Conservation (phyloP, 768 basidiomycete genomes). For the Hypsizygus marmoreus region DNA sequence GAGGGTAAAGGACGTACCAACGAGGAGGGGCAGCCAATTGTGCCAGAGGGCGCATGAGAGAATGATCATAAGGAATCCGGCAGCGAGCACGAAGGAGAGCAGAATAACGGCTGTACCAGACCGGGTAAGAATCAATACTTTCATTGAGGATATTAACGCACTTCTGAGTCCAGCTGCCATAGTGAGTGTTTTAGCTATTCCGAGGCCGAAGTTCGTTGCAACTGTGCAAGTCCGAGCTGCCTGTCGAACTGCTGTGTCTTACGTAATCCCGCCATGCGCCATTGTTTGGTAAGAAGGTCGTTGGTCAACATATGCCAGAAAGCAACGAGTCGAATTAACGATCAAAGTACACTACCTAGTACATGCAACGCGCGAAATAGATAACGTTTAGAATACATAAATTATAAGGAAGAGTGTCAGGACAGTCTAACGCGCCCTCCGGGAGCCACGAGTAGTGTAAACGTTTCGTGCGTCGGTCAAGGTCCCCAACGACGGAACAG, state of each 20-base stretch:
- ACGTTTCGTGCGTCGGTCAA: conserved; percentile 47
- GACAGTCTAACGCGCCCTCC: conserved; percentile 28
- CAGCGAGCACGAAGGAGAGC: conserved; percentile 94
- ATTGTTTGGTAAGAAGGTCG: too few relatives aligned
- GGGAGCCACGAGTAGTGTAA: conserved; percentile 34
- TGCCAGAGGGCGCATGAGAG: conserved; percentile 94
- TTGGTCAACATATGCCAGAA: too few relatives aligned
- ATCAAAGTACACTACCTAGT: too few relatives aligned
- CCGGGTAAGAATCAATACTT: background rate
- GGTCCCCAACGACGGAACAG: conserved; percentile 28
- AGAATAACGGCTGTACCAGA: conserved; percentile 80
- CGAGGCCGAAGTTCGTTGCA: background rate
- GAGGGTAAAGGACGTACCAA: conserved; percentile 66
- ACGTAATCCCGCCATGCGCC: conserved; percentile 9
- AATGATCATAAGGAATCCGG: conserved; percentile 98
- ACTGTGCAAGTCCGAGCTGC: background rate
- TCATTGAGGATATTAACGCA: conserved; percentile 34
- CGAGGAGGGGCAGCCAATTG: conserved; percentile 96
- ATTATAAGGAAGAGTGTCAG: background rate
- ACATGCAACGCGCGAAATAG: conserved; percentile 5
- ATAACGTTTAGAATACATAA: conserved; percentile 4
- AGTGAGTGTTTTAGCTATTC: too few relatives aligned
- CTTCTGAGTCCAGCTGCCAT: conserved; percentile 77
- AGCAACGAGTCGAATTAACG: too few relatives aligned
- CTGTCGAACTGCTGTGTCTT: background rate